Evolutionary conservation across 306 rosid species (phyloP), one percentile per base, ranked within the genome.

Genomic region (Cicer cuneatum): DNA sequence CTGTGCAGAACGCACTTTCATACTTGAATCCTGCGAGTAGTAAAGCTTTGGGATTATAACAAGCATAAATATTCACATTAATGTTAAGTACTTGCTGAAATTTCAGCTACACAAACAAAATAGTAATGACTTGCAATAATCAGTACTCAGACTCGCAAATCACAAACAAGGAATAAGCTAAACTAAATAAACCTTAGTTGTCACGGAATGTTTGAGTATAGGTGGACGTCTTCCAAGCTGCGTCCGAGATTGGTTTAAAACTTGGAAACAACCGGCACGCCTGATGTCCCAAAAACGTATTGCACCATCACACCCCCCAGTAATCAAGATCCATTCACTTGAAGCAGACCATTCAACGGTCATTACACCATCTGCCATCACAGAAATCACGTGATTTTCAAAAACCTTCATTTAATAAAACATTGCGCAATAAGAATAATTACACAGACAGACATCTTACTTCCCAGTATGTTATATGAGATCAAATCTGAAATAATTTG

Each of bases 301-400:
- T 47, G 99, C 99, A 64, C 99, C 99, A 84, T 94, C 97, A 59
- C 97, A 90, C 61, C 99, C 97, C 24, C 99, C 99, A 16, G 97
- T 94, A 57, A 92, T 75, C 72, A 94, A 85, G 75, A 89, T 82
- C 97, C 97, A 92, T 79, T 94, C 93, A 62, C 93, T 94, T 59
- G 99, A 90, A 65, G 83, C 86, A 70, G 96, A 94, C 97, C 97
- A 92, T 64, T 92, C 99, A 63, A 85, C 96, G 6, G 90, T 68
- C 96, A 94, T 91, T 69, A 94, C 89, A 81, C 99, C 97, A 66
- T 92, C 97, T 94, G 87, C 71, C 60, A 82, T 82, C 67, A 85
- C n/a, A 60, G 60, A 72, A 51, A 49, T 52, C 64, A 45, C 29
- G 51, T 33, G 38, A 72, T 37, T n/a, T n/a, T 24, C 52, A 60